These are phyloP conservation scores for Cubamyces sp. DNA, from an alignment of 768 basidiomycete species.

Conservation along the genomic window DNA sequence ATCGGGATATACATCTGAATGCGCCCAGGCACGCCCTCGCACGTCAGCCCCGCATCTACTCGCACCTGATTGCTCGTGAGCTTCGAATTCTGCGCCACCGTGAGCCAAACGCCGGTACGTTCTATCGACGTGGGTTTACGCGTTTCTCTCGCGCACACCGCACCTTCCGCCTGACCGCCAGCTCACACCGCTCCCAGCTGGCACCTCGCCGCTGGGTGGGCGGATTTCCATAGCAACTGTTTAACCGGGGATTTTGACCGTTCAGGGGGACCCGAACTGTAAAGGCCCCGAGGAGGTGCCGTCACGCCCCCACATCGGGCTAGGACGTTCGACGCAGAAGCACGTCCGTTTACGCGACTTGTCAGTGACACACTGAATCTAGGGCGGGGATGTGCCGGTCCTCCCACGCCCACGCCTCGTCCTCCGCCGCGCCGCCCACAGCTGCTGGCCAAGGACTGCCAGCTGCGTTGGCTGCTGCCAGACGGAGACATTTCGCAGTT, in stretches of 20 bases:
- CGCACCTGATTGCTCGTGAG: conserved; percentile 5
- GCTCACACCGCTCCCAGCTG: no score
- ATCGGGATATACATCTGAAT: conserved; percentile 1
- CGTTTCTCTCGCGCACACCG: no score
- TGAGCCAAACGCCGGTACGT: background rate
- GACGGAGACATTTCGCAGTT: no score
- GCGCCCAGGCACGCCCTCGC: conserved; percentile 14
- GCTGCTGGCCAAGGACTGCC: background rate
- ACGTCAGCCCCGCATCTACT: conserved; percentile 10
- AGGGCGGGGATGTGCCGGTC: conserved; percentile 6
- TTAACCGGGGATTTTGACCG: background rate
- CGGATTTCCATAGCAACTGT: conserved; percentile 17
- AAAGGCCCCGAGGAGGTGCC: conserved; percentile 9
- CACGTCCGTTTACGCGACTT: background rate
- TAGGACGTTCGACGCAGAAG: conserved; percentile 13
- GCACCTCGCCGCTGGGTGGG: background rate
- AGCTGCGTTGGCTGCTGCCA: no score
- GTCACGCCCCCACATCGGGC: conserved; percentile 12
- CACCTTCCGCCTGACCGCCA: no score
- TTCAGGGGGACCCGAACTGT: background rate
- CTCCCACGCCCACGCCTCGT: conserved; percentile 9
- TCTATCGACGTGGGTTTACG: no score
- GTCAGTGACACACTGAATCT: background rate
- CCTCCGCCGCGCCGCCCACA: background rate
- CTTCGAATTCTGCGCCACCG: background rate